Evolutionary conservation across 2,329 filamentous ascomycete genomes (phyloP), one percentile per base, ranked within the genome.

Genomic region (Alternaria arbusti): DNA sequence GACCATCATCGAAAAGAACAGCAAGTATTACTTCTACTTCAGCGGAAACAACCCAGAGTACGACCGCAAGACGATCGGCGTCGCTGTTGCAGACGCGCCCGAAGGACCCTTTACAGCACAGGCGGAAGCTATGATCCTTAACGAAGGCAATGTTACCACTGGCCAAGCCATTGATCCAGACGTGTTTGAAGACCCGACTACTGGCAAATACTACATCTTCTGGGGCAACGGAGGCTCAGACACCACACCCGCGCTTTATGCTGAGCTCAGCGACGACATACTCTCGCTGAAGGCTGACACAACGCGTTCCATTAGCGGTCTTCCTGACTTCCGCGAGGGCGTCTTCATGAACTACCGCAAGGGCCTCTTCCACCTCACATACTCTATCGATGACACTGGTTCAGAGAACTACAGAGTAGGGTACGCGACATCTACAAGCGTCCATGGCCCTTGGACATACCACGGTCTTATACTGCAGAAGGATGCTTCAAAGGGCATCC

Each of bases 11-110:
- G 67, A 70, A 25, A 65, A 68, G 11, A 30, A 63, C 5, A 57
- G 65, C 10, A 74, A 70, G 20, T 76, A 69, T 64, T 76, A 72
- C 59, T 75, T 75, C 61, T 75, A 76, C 70, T 75, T 75, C 63
- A 70, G 65, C 46, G 73, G 74, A 1, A 63, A 75, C 1, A 75
- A 75, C 32, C 67, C 70, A 3, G 64, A 64, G 11, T 73, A 71
- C 54, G 65, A 75, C 52, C 67, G 69, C 26, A 75, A 76, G 28
- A 74, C 74, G 1, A 75, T 75, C 10, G 74, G 74, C n/a, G 73
- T 71, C 3, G 74, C 73, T 15, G 61, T 73, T 23, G 74, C 71
- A 25, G 44, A 68, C 20, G 66, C 64, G 0, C 73, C 74, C 2
- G 59, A 66, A 13, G 74, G 74, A 0, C 74, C 71, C 0, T 76